Conservation (phyloP, 192 early-diverging fungal genomes). For the Radiomyces spectabilis region DNA sequence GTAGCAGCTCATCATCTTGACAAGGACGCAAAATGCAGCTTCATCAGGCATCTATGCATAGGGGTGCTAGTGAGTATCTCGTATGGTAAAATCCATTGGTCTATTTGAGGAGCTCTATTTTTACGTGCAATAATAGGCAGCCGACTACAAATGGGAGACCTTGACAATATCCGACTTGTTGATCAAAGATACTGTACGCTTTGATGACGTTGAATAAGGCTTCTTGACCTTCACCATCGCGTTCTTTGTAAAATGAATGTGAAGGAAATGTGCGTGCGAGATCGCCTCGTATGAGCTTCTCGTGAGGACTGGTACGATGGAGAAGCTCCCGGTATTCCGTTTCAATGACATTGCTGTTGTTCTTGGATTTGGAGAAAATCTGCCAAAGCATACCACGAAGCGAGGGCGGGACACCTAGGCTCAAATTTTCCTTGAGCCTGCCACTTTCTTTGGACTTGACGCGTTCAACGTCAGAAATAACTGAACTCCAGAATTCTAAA, state of each 20-base stretch:
- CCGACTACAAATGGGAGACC: constrained; percentile 93
- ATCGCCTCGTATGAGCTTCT: constrained; percentile 89
- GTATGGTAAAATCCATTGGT: not conserved
- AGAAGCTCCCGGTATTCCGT: constrained; percentile 68
- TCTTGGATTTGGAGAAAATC: constrained; percentile 75
- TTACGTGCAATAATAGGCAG: constrained; percentile 84
- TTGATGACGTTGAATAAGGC: constrained; percentile 85
- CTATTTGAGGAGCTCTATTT: constrained; percentile 1
- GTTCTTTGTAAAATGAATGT: constrained; percentile 69
- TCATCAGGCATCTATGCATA: constrained; percentile 90
- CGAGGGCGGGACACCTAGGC: constrained; percentile 78
- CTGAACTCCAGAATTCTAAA: constrained; percentile 84
- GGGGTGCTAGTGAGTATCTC: too few species aligned
- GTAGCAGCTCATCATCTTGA: constrained; percentile 83
- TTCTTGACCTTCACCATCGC: constrained; percentile 78
- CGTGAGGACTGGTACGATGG: constrained; percentile 54
- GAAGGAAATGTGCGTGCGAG: constrained; percentile 89
- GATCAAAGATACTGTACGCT: constrained; percentile 87
- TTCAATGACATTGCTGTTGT: constrained; percentile 52
- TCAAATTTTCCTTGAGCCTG: constrained; percentile 70
- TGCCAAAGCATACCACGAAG: constrained; percentile 96
- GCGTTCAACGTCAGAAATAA: constrained; percentile 84
- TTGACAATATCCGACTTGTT: constrained; percentile 97
- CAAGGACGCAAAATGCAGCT: constrained; percentile 90
- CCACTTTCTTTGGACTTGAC: constrained; percentile 65